Evolutionary conservation across 1,139 yeast genomes (phyloP).

Genomic region (Zhuliangozyma blackwelliae): DNA sequence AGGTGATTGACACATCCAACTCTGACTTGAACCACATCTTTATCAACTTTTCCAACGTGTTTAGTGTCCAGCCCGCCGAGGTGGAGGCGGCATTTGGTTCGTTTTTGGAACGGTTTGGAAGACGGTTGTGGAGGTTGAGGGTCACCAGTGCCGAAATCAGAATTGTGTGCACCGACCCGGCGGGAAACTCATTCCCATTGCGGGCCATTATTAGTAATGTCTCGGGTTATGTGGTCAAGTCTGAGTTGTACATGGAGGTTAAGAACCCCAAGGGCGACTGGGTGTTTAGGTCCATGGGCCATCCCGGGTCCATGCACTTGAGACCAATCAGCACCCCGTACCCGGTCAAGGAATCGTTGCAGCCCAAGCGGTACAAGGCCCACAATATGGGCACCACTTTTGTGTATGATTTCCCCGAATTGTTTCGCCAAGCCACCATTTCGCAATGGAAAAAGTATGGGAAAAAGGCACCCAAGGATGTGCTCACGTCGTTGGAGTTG

Average conservation of each 20-base stretch:
- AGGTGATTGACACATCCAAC: conserved; percentile 89
- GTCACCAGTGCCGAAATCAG: conserved; percentile 97
- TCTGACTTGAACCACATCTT: conserved; percentile 95
- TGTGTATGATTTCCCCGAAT: conserved; percentile 97
- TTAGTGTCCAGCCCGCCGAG: conserved; percentile 90
- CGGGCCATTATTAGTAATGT: conserved; percentile 96
- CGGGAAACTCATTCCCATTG: conserved; percentile 87
- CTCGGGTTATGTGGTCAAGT: conserved; percentile 94
- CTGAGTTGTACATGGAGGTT: conserved; percentile 91
- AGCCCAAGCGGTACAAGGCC: conserved; percentile 97
- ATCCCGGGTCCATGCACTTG: conserved; percentile 95
- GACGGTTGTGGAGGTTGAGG: conserved; percentile 94
- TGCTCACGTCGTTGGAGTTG: conserved; percentile 75
- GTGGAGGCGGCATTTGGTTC: conserved; percentile 98
- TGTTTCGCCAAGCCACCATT: conserved; percentile 88
- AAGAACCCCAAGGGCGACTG: conserved; percentile 90
- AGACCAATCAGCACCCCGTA: conserved; percentile 94
- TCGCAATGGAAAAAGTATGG: conserved; percentile 77
- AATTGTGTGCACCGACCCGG: conserved; percentile 88
- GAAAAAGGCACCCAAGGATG: conserved; percentile 70
- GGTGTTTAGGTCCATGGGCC: conserved; percentile 92
- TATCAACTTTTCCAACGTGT: conserved; percentile 92
- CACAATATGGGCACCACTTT: conserved; percentile 98
- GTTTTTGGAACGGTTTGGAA: conserved; percentile 94
- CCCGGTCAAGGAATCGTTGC: conserved; percentile 96